A percentile compares a stretch with the other conserved stretches of the same genome.
These are phyloP conservation scores for Globisporangium viniferum DNA, from an alignment of 352 stramenopile genomes.

Conservation along the genomic window DNA sequence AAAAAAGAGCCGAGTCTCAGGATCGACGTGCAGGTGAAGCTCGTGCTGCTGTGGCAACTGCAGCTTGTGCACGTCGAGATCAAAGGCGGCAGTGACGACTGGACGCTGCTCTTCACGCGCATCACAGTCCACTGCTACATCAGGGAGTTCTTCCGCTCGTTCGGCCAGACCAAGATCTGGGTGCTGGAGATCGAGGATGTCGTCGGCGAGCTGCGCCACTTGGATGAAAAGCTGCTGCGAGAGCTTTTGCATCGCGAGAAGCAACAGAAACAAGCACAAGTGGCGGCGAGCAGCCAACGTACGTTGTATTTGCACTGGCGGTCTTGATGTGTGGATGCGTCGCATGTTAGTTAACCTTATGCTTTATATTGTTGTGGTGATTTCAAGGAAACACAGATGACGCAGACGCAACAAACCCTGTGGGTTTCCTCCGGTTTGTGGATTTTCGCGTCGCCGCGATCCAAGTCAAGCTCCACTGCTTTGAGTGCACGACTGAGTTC, in stretches of 20 bases:
- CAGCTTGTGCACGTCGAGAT: constrained; percentile 49
- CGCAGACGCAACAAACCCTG: constrained; percentile 26
- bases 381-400: neutral
- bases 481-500: constrained; percentile 34
- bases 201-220: constrained; percentile 25
- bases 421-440: constrained; percentile 66
- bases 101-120: constrained; percentile 41
- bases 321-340: neutral
- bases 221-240: constrained; percentile 38
- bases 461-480: constrained; percentile 29
- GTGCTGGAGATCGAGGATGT: constrained; percentile 53
- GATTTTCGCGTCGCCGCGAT: constrained; percentile 45
- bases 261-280: neutral
- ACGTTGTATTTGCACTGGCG: neutral
- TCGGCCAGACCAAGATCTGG: constrained; percentile 69
- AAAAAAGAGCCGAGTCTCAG: constrained; percentile 19
- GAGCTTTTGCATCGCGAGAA: constrained; percentile 23
- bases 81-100: constrained; percentile 22
- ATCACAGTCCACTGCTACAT: constrained; percentile 50
- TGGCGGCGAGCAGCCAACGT: neutral
- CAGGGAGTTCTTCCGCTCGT: constrained; percentile 68
- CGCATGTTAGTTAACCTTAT: neutral
- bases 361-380: neutral
- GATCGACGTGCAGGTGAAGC: constrained; percentile 35
- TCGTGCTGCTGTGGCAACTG: constrained; percentile 43